Conservation (phyloP, 208 protist genomes). For the Acanthamoeba sp. region DNA sequence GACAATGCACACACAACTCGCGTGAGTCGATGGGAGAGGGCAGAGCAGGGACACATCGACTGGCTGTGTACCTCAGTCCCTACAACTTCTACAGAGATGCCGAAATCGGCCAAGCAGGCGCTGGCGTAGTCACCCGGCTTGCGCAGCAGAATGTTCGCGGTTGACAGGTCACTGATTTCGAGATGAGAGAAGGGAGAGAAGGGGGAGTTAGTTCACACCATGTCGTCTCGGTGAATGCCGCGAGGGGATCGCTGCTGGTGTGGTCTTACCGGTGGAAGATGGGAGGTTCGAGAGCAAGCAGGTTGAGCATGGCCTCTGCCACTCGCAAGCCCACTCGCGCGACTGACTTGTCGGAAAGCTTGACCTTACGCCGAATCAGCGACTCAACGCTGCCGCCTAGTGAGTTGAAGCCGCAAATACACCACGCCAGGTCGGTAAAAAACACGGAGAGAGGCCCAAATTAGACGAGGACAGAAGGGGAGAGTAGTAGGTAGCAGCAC, state of each 20-base stretch:
- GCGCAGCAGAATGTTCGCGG: slow-evolving; percentile 21
- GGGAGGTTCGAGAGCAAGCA: slow-evolving; percentile 5
- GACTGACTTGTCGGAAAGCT: neutral
- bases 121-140: slow-evolving; percentile 3
- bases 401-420: no score
- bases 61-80: neutral
- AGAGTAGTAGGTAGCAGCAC: neutral
- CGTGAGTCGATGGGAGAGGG: no score
- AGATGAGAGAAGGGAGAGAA: neutral
- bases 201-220: neutral
- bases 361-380: neutral
- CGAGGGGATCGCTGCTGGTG: neutral
- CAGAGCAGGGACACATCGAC: no score
- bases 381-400: slow-evolving; percentile 12
- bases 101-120: slow-evolving; percentile 30
- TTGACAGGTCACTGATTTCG: neutral
- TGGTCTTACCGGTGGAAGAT: slow-evolving; percentile 16
- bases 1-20: no score
- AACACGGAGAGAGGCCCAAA: neutral
- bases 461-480: neutral
- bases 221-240: neutral
- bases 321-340: neutral
- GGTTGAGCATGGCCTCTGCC: slow-evolving; percentile 4
- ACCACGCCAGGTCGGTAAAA: no score
- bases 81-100: neutral